A percentile compares a stretch with the other conserved stretches of the same genome.
Conservation (phyloP, 2,329 filamentous ascomycete genomes). For the Colletotrichum agaves region DNA sequence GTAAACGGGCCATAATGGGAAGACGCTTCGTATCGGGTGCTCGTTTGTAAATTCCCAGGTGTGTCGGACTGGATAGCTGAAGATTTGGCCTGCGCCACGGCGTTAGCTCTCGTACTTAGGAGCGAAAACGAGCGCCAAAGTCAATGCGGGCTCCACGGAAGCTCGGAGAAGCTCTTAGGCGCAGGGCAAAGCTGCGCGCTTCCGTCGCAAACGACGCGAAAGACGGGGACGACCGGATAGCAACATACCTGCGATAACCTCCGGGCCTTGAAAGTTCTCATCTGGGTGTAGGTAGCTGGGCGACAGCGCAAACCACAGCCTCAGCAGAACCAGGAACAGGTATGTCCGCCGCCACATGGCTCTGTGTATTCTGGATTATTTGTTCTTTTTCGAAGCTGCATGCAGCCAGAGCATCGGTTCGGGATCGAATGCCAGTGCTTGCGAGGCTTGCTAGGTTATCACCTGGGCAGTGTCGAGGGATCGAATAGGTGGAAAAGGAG, state of each 20-base stretch:
- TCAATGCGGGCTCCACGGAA: slow-evolving; percentile 22
- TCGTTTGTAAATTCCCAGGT: slow-evolving; percentile 97
- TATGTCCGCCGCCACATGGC: slow-evolving; percentile 93
- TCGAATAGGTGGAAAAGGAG: slow-evolving; percentile 14
- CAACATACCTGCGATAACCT: slow-evolving; percentile 87
- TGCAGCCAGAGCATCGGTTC: slow-evolving; percentile 41
- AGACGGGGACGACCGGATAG: background rate
- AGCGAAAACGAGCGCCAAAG: slow-evolving; percentile 33
- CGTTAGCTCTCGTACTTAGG: slow-evolving; percentile 30
- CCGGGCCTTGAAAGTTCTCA: slow-evolving; percentile 98
- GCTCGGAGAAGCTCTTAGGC: slow-evolving; percentile 25
- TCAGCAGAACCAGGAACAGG: slow-evolving; percentile 83
- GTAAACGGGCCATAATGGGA: slow-evolving; percentile 96
- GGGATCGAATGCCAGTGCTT: slow-evolving; percentile 3
- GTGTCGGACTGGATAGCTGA: slow-evolving; percentile 86
- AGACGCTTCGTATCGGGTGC: slow-evolving; percentile 91
- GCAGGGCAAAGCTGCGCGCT: slow-evolving; percentile 1
- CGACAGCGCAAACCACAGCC: slow-evolving; percentile 92
- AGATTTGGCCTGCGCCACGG: slow-evolving; percentile 78
- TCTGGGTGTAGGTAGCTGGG: slow-evolving; percentile 98
- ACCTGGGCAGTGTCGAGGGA: slow-evolving; percentile 9
- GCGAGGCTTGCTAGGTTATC: background rate
- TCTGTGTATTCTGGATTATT: slow-evolving; percentile 16
- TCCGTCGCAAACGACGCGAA: slow-evolving; percentile 4
- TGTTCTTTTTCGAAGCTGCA: slow-evolving; percentile 38